Evolutionary conservation across 495 filamentous ascomycete genomes (phyloP).

Genomic region (Chlorociboria aeruginascens): DNA sequence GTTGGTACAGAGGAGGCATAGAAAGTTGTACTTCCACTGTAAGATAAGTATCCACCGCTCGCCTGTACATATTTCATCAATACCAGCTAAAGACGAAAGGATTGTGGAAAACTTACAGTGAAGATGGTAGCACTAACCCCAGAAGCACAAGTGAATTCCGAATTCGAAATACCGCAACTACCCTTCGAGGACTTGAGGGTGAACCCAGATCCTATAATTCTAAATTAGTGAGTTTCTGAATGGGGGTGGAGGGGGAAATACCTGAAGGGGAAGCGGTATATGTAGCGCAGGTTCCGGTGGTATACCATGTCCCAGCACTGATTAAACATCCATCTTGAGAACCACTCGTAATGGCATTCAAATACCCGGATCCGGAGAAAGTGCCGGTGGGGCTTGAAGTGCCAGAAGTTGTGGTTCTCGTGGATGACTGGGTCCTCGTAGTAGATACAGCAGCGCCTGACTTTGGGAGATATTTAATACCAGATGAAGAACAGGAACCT

Average conservation of each 20-base stretch:
- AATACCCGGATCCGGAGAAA: constrained; percentile 41
- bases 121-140: constrained; percentile 32
- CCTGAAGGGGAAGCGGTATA: constrained; percentile 43
- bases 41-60: constrained; percentile 32
- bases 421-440: background rate
- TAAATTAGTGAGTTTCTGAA: constrained; percentile 5
- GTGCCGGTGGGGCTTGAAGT: constrained; percentile 10
- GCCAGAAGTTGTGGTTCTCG: background rate
- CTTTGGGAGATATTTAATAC: constrained; percentile 59
- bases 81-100: background rate
- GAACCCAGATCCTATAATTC: constrained; percentile 35
- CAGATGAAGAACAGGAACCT: constrained; percentile 44
- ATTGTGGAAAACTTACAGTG: constrained; percentile 24
- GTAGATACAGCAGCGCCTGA: constrained; percentile 6
- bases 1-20: constrained; percentile 46
- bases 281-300: constrained; percentile 56
- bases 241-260: constrained; percentile 3
- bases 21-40: constrained; percentile 37
- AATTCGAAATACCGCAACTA: constrained; percentile 36
- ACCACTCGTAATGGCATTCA: constrained; percentile 42
- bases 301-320: constrained; percentile 57
- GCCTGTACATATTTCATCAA: constrained; percentile 3
- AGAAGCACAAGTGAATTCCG: constrained; percentile 37
- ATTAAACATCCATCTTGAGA: constrained; percentile 56
- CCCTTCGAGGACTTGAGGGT: constrained; percentile 50